phyloP scores from a whole-genome alignment of 2,329 filamentous ascomycete species.

The Penicillium sp. region DNA sequence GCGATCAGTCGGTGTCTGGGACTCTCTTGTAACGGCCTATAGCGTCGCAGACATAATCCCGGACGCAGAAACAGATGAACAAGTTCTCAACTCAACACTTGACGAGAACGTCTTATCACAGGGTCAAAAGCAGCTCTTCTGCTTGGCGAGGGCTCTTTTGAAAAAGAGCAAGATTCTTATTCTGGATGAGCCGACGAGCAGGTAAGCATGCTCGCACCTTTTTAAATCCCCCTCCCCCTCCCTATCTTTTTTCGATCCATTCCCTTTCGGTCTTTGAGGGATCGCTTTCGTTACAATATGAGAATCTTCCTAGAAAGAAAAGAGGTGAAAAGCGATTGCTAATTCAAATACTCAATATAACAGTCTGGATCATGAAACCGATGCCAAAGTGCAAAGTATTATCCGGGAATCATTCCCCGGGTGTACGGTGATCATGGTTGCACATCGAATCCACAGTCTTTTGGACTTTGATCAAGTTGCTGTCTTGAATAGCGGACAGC shows the following conservation, averaged over 20 bases:
- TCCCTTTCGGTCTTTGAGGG: too few relatives aligned
- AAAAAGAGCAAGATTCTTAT: slow-evolving; percentile 14
- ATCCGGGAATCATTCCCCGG: slow-evolving; percentile 9
- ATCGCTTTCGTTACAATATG: too few relatives aligned
- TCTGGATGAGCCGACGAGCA: slow-evolving; percentile 22
- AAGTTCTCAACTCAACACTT: slow-evolving; percentile 25
- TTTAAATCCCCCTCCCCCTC: too few relatives aligned
- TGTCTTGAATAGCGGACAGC: slow-evolving; percentile 10
- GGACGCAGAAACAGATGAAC: not conserved
- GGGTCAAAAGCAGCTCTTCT: slow-evolving; percentile 67
- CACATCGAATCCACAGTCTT: slow-evolving; percentile 13
- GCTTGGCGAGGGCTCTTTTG: slow-evolving; percentile 61
- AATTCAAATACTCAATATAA: not conserved
- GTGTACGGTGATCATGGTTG: slow-evolving; percentile 16
- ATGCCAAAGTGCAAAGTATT: slow-evolving; percentile 11
- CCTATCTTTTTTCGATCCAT: too few relatives aligned
- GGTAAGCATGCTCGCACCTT: slow-evolving; percentile 5
- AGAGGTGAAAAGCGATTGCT: not conserved
- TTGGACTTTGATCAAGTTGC: slow-evolving; percentile 15
- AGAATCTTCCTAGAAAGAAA: too few relatives aligned
- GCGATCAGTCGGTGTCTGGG: slow-evolving; percentile 1
- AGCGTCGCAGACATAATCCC: too few relatives aligned
- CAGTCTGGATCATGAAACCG: slow-evolving; percentile 12
- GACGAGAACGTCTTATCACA: slow-evolving; percentile 54
- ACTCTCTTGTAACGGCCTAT: not conserved